Evolutionary conservation across 305 asterid genomes (phyloP).

Genomic region (Fraxinus ornus): DNA sequence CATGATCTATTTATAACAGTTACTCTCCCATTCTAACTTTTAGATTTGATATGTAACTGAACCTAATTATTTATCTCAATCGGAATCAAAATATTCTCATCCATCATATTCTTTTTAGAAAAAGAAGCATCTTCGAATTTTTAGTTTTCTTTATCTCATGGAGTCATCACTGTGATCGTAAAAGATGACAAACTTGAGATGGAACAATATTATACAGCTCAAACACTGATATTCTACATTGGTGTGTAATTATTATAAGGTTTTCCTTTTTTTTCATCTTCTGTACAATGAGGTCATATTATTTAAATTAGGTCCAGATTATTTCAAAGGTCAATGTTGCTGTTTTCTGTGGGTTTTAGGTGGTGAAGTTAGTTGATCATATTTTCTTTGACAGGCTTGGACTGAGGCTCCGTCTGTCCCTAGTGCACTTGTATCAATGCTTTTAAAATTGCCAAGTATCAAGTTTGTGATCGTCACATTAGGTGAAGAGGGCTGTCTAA

Average conservation of each 20-base stretch:
- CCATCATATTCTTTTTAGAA: neutral
- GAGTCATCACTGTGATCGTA: neutral
- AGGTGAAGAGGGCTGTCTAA: conserved; percentile 64
- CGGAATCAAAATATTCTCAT: neutral
- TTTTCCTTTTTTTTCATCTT: neutral
- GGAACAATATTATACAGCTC: neutral
- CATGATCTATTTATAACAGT: conserved; percentile 8
- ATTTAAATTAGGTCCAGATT: neutral
- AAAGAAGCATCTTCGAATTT: neutral
- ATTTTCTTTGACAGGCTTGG: conserved; percentile 46
- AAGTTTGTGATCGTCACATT: conserved; percentile 54
- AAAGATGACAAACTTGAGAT: neutral
- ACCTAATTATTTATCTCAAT: neutral
- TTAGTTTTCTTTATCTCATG: neutral
- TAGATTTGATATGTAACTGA: neutral
- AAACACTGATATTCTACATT: neutral
- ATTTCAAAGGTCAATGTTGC: neutral
- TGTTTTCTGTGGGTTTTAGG: neutral
- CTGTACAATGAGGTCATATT: neutral
- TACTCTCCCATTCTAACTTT: neutral
- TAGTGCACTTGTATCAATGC: conserved; percentile 76
- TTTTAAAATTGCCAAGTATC: conserved; percentile 65
- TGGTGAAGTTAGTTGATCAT: neutral
- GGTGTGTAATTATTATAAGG: neutral
- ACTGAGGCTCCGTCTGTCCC: conserved; percentile 72